Evolutionary conservation across 768 basidiomycete genomes (phyloP), one percentile per base, ranked within the genome.

Genomic region (Rubroboletus pulcherrimus): DNA sequence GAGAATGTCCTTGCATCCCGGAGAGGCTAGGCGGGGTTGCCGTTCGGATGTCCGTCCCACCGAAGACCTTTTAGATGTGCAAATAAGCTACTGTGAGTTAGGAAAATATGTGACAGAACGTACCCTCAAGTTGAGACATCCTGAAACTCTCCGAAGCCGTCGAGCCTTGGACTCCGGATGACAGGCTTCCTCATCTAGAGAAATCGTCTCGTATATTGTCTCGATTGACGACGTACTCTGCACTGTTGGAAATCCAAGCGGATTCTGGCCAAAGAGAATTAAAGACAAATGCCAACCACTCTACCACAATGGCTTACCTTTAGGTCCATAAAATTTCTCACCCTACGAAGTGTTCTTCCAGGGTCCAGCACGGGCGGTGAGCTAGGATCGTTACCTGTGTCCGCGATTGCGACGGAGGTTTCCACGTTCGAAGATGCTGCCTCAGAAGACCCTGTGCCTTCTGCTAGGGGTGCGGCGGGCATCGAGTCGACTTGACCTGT

Each of bases 71-170:
- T 52, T 60, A n/a, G 2, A 10, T 14, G 4, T 11, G 7, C 26
- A 29, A 19, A 30, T 55, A 9, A 54, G 42, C 29, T 8, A 4
- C 29, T 35, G 30, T 31, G 31, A 9, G n/a, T 12, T 2, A 9
- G 21, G 31, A 24, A 34, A 33, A 7, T 26, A 34, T 47, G 19
- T 21, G 9, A 21, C 34, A 47, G 33, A 24, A 44, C 45, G 4
- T n/a, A 54, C 60, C 24, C 52, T 54, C 24, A 62, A 17, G 10
- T 57, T 11, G 31, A 31, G 39, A 34, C 40, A 54, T 47, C 45
- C 49, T 19, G 40, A 49, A 39, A 49, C 17, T 33, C 53, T 63
- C n/a, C 60, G 56, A 37, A 50, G 49, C 7, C 38, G 49, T 41
- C 37, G 51, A 30, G 2, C 39, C 15, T 10, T 42, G 1, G 26